phyloP scores from a whole-genome alignment of 2,329 filamentous ascomycete genomes.

The Aspergillus hiratsukae region DNA sequence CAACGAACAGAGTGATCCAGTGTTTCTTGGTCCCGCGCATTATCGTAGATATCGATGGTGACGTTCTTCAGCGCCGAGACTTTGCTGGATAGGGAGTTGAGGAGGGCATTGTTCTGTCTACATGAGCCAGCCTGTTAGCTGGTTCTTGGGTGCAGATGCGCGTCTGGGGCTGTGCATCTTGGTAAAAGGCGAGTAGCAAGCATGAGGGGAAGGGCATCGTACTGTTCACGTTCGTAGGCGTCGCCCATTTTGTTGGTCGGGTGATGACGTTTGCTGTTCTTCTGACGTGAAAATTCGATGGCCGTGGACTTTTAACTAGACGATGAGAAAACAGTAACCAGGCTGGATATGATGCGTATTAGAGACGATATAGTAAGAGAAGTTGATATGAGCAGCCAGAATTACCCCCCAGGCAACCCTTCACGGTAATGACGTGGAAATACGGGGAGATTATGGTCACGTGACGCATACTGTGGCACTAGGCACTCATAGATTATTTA shows the following conservation, averaged over 20 bases:
- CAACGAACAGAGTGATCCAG: conserved; percentile 76
- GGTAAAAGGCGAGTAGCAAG: neutral
- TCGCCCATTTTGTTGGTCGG: conserved; percentile 57
- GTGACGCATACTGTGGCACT: neutral
- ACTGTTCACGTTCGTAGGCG: conserved; percentile 71
- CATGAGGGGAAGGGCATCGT: conserved; percentile 20
- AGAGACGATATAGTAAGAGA: neutral
- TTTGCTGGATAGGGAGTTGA: conserved; percentile 85
- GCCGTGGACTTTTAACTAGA: neutral
- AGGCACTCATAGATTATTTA: neutral
- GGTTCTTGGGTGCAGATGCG: neutral
- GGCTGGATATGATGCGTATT: neutral
- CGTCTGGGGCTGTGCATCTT: neutral
- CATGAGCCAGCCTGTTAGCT: neutral
- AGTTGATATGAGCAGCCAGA: neutral
- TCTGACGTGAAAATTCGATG: neutral
- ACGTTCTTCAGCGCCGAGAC: conserved; percentile 88
- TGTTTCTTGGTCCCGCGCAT: conserved; percentile 79
- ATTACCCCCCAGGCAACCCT: neutral
- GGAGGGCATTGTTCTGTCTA: conserved; percentile 89
- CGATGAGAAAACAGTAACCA: neutral
- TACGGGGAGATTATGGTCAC: conserved; percentile 1
- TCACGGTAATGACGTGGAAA: neutral
- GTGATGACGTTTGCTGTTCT: neutral
- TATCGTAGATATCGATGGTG: conserved; percentile 97